A percentile compares a stretch with the other conserved stretches of the same genome.
phyloP scores from a whole-genome alignment of 139 green algal genomes.

The Nannochloris sp. region DNA sequence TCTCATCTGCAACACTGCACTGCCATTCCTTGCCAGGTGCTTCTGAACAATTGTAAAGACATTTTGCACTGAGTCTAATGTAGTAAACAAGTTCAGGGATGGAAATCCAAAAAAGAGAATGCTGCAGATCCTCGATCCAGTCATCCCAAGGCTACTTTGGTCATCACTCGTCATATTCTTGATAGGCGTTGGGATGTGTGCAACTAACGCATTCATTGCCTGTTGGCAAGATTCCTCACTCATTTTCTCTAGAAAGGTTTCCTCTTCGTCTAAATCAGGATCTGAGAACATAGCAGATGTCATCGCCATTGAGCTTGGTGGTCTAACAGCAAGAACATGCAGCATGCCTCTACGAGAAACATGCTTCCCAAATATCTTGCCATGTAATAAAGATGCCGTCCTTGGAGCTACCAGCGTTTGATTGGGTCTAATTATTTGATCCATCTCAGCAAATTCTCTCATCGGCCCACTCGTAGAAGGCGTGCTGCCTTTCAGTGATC shows the following conservation, averaged over 20 bases:
- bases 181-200: background rate
- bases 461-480: background rate
- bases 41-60: constrained; percentile 50
- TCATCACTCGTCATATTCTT: background rate
- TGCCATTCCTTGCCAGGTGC: constrained; percentile 54
- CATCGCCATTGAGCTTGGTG: no score
- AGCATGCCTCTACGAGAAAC: background rate
- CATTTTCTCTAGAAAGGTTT: no score
- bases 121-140: constrained; percentile 65
- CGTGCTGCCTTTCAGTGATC: background rate
- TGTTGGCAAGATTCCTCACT: no score
- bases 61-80: constrained; percentile 33
- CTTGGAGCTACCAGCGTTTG: background rate
- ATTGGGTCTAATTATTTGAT: background rate
- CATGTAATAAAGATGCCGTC: background rate
- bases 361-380: background rate
- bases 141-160: constrained; percentile 38
- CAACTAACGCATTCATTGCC: no score
- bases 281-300: no score
- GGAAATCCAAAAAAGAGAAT: constrained; percentile 86
- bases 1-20: constrained; percentile 66
- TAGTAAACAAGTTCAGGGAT: constrained; percentile 29
- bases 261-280: no score
- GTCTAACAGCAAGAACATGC: background rate
- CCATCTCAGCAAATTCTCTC: background rate